phyloP scores from a whole-genome alignment of 1,139 yeast genomes.

The Kluyveromyces marxianus region DNA sequence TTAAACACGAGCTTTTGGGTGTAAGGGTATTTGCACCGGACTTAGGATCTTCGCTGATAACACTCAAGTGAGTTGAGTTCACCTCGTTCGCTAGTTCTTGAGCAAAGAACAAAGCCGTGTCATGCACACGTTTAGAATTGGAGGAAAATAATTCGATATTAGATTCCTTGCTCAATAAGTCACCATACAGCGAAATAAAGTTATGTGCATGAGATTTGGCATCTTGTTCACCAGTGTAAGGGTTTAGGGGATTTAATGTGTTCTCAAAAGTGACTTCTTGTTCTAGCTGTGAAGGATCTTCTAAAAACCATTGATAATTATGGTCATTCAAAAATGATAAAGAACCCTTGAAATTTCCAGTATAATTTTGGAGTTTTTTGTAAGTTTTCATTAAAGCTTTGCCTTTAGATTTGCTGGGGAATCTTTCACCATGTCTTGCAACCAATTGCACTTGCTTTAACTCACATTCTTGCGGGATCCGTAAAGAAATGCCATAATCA shows the following conservation, averaged over 20 bases:
- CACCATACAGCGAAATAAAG: constrained; percentile 14
- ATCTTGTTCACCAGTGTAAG: constrained; percentile 15
- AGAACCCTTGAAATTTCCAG: constrained; percentile 27
- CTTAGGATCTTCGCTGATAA: constrained; percentile 30
- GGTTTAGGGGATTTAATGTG: constrained; percentile 14
- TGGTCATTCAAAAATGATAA: constrained; percentile 32
- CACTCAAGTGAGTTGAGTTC: constrained; percentile 5
- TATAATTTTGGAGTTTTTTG: constrained; percentile 24
- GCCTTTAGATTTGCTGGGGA: constrained; percentile 40
- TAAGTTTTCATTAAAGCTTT: constrained; percentile 11
- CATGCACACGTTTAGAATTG: constrained; percentile 20
- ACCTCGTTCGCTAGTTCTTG: constrained; percentile 5
- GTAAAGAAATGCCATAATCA: constrained; percentile 12
- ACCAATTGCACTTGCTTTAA: constrained; percentile 58
- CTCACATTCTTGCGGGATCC: constrained; percentile 34
- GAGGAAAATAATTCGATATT: constrained; percentile 17
- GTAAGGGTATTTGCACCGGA: constrained; percentile 39
- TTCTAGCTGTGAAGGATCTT: constrained; percentile 23
- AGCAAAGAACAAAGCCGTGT: constrained; percentile 15
- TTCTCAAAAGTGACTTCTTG: constrained; percentile 17
- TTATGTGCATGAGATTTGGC: constrained; percentile 20
- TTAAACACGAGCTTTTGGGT: constrained; percentile 31
- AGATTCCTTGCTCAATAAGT: constrained; percentile 11
- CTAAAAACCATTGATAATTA: constrained; percentile 30
- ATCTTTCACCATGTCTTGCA: constrained; percentile 70